A percentile compares a stretch with the other conserved stretches of the same genome.
Conservation (phyloP, 2,329 filamentous ascomycete genomes). For the Dothistroma septosporum region DNA sequence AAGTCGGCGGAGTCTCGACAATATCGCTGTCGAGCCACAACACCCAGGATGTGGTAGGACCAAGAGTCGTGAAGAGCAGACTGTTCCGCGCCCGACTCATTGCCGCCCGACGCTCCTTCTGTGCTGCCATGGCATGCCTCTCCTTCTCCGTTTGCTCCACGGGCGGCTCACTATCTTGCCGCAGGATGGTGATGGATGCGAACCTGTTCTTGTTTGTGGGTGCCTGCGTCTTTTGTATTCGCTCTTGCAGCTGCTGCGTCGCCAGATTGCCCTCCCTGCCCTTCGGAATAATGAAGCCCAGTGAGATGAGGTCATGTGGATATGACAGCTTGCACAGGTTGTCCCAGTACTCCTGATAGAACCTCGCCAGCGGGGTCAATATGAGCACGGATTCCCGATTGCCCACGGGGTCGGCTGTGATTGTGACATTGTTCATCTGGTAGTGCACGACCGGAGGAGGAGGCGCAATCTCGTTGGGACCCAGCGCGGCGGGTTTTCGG, state of each 20-base stretch:
- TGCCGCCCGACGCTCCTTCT: conserved; percentile 77
- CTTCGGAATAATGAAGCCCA: conserved; percentile 95
- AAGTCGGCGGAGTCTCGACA: conserved; percentile 73
- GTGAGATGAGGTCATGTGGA: conserved; percentile 87
- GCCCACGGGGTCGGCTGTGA: conserved; percentile 67
- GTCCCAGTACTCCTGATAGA: conserved; percentile 94
- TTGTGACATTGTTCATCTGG: conserved; percentile 91
- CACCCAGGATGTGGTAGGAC: conserved; percentile 89
- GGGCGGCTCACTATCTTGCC: conserved; percentile 88
- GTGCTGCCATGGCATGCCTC: conserved; percentile 85
- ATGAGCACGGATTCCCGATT: conserved; percentile 86
- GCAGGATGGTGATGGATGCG: conserved; percentile 86
- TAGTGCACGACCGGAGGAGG: conserved; percentile 88
- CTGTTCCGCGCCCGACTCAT: conserved; percentile 95
- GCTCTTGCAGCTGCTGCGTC: conserved; percentile 74
- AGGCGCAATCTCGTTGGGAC: conserved; percentile 50
- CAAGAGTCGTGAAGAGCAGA: conserved; percentile 89
- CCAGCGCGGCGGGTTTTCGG: conserved; percentile 59
- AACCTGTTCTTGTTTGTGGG: conserved; percentile 79
- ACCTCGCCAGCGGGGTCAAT: conserved; percentile 85
- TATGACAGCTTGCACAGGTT: conserved; percentile 81
- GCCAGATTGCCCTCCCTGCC: conserved; percentile 87
- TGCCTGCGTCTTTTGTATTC: conserved; percentile 80
- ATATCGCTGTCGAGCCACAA: conserved; percentile 94
- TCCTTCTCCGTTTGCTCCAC: conserved; percentile 79